Evolutionary conservation across 2,329 filamentous ascomycete genomes (phyloP).

Genomic region (Cladophialophora bantiana): DNA sequence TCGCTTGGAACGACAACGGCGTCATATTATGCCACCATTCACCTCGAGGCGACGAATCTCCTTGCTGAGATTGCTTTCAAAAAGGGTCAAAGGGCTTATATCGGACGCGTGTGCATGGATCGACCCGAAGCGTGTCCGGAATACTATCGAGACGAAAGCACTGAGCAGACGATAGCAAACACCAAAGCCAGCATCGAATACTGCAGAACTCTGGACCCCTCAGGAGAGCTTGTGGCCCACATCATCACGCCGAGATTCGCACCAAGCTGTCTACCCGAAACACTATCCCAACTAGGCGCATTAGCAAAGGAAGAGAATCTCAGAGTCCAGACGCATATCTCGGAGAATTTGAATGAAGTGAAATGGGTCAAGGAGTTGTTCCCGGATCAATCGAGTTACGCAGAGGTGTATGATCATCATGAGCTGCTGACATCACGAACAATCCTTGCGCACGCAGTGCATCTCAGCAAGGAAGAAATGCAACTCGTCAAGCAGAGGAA

Average conservation of each 20-base stretch:
- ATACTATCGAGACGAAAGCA: constrained; percentile 78
- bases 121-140: constrained; percentile 68
- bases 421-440: constrained; percentile 75
- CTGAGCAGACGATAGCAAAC: constrained; percentile 62
- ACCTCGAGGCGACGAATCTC: constrained; percentile 87
- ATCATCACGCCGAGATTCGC: constrained; percentile 77
- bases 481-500: constrained; percentile 66
- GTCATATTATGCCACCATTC: constrained; percentile 91
- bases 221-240: constrained; percentile 68
- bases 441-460: constrained; percentile 84
- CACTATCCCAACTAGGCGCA: constrained; percentile 69
- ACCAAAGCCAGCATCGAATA: constrained; percentile 70
- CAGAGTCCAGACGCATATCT: constrained; percentile 83
- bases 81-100: constrained; percentile 84
- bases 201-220: constrained; percentile 71
- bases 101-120: constrained; percentile 97
- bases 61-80: constrained; percentile 82
- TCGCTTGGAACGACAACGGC: constrained; percentile 91
- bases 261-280: constrained; percentile 59
- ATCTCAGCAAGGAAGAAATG: constrained; percentile 73
- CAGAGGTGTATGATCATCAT: constrained; percentile 77
- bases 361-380: constrained; percentile 74
- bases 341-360: constrained; percentile 79
- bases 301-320: constrained; percentile 67
- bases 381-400: constrained; percentile 69